Conservation (phyloP, 1,284 basidiomycete genomes). For the Cystobasidium sp. region DNA sequence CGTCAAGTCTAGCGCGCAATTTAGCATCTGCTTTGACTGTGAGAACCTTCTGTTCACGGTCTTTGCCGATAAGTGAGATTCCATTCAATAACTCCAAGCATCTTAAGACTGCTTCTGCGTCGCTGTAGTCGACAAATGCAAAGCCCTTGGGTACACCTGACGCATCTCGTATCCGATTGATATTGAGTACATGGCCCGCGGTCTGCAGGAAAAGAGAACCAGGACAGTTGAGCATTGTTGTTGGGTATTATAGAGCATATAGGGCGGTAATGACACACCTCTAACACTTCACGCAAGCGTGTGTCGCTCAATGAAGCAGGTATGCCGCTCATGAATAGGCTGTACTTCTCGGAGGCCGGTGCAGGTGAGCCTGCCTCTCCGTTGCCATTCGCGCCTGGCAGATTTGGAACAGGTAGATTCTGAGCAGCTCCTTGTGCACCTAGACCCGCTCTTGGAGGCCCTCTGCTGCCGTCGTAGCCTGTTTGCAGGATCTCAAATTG, state of each 20-base stretch:
- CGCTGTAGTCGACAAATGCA: constrained; percentile 55
- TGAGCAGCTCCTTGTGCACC: constrained; percentile 46
- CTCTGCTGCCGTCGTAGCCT: constrained; percentile 32
- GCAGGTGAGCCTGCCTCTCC: constrained; percentile 13
- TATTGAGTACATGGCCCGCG: constrained; percentile 52
- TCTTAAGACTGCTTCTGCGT: constrained; percentile 54
- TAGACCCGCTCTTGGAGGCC: constrained; percentile 40
- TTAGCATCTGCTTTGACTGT: constrained; percentile 55
- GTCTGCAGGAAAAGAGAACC: constrained; percentile 42
- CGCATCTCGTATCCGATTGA: constrained; percentile 50
- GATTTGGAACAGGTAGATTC: constrained; percentile 43
- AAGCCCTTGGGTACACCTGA: constrained; percentile 52
- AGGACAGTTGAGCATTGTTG: background rate
- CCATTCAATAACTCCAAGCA: constrained; percentile 54
- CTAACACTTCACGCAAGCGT: constrained; percentile 53
- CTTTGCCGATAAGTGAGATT: constrained; percentile 45
- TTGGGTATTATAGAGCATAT: background rate
- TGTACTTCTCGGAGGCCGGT: constrained; percentile 51
- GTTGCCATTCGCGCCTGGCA: constrained; percentile 17
- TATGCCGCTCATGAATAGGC: constrained; percentile 54
- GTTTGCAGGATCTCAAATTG: background rate
- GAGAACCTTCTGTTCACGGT: constrained; percentile 49
- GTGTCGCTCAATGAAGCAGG: constrained; percentile 53
- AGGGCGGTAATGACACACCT: constrained; percentile 41
- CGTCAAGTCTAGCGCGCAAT: constrained; percentile 52